phyloP scores from a whole-genome alignment of 352 stramenopile species.

The Peronospora destructor region DNA sequence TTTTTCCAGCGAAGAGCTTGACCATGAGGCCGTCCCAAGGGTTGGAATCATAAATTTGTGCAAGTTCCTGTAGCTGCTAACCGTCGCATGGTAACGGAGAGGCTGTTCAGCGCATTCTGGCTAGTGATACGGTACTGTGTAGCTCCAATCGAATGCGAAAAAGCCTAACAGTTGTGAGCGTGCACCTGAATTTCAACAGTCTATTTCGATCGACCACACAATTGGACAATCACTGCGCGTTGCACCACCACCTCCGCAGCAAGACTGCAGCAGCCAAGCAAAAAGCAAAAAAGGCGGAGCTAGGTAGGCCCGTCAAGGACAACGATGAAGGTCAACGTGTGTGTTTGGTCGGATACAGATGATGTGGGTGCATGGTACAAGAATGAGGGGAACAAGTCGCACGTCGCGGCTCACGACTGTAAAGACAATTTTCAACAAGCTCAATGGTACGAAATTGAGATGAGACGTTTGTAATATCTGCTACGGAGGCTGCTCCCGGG shows the following conservation, averaged over 20 bases:
- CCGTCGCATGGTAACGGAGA: constrained; percentile 70
- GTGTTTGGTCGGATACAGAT: constrained; percentile 37
- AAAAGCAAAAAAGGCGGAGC: constrained; percentile 25
- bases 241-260: no score
- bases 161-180: constrained; percentile 42
- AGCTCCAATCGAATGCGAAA: constrained; percentile 26
- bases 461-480: constrained; percentile 59
- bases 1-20: constrained; percentile 81
- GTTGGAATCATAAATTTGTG: constrained; percentile 89
- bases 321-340: constrained; percentile 38
- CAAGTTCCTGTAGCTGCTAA: constrained; percentile 89
- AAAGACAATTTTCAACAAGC: constrained; percentile 74
- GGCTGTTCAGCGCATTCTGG: constrained; percentile 65
- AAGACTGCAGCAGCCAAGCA: constrained; percentile 4
- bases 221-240: constrained; percentile 37
- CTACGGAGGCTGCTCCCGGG: constrained; percentile 71
- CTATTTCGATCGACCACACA: constrained; percentile 50
- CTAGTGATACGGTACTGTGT: constrained; percentile 43
- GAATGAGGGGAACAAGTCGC: constrained; percentile 43
- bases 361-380: constrained; percentile 18
- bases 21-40: constrained; percentile 45
- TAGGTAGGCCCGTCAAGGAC: constrained; percentile 57
- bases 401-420: constrained; percentile 79
- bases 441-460: constrained; percentile 83
- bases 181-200: constrained; percentile 46